Conservation (phyloP, 805 yeast genomes). For the Wickerhamiella hasegawae region DNA sequence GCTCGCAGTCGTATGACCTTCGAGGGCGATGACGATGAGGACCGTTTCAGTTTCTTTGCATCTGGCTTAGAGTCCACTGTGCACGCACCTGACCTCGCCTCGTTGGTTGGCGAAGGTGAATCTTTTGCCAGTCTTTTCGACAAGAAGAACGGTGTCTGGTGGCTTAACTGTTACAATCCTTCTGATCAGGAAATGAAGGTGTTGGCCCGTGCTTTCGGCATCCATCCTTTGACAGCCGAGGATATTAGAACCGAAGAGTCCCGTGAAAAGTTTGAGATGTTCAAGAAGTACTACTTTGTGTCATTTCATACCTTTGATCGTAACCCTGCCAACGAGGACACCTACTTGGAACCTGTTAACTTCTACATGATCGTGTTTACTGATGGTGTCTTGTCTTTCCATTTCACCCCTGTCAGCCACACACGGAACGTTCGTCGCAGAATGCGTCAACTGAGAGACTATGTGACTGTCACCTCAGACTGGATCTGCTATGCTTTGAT, state of each 20-base stretch:
- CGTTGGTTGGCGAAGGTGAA: conserved; percentile 43
- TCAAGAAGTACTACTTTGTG: conserved; percentile 79
- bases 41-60: conserved; percentile 69
- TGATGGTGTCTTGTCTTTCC: conserved; percentile 45
- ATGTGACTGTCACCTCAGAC: conserved; percentile 42
- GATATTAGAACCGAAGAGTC: conserved; percentile 94
- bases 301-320: conserved; percentile 94
- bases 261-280: conserved; percentile 91
- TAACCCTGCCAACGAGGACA: conserved; percentile 43
- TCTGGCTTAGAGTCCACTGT: conserved; percentile 73
- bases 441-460: conserved; percentile 45
- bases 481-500: conserved; percentile 53
- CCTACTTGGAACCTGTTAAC: conserved; percentile 45
- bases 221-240: conserved; percentile 95
- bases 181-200: conserved; percentile 91
- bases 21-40: conserved; percentile 31
- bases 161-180: conserved; percentile 90
- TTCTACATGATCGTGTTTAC: conserved; percentile 46
- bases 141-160: conserved; percentile 72
- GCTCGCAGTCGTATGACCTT: neutral
- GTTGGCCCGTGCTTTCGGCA: conserved; percentile 83
- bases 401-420: conserved; percentile 41
- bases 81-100: conserved; percentile 76
- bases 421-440: conserved; percentile 47
- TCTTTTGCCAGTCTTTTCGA: conserved; percentile 55